Evolutionary conservation across 192 early-diverging fungal species (phyloP), one percentile per base, ranked within the genome.

Genomic region (Coemansia sp.): DNA sequence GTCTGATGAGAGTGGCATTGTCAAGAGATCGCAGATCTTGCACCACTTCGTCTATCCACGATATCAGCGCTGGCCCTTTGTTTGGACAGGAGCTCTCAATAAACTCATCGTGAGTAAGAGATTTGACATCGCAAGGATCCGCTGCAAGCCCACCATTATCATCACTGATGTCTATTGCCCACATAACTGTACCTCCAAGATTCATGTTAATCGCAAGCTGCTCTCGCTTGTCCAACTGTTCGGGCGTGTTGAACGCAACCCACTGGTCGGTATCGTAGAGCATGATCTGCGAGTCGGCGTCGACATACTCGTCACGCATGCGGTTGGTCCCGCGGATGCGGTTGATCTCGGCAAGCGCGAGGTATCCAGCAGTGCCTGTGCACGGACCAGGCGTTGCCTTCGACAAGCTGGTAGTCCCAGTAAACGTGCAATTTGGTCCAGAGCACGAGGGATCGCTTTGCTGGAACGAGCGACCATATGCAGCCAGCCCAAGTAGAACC

Each of bases 401-500:
- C 15, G 42, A 28, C 4, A 28, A n/a, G 48, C 7, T 51, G 8
- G 23, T 51, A 20, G 59, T 31, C 21, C 55, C 55, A 57, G 55
- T 43, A 43, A 61, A 61, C 18, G 40, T 40, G 59, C 59, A 61
- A 4, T 7, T 12, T 2, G 42, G 26, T 2, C 28, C 43, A 30
- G 12, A 29, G 59, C 59, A 61, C 2, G 26, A 31, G 4, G 59
- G 59, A 33, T 43, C 42, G n/a, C 29, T 30, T 29, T 46, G 39
- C 29, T 61, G 37, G 59, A 61, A 61, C 12, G 59, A 61, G 29
- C 59, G 37, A 8, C 59, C 59, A n/a, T 61, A 63, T 33, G 33
- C 49, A 39, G 46, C 61, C 9, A 74, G 34, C 31, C 72, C 72
- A 43, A 74, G 31, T 6, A 65, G 21, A 10, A 74, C 34, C 63